Evolutionary conservation across 768 basidiomycete genomes (phyloP).

Genomic region (Pisolithus tinctorius): DNA sequence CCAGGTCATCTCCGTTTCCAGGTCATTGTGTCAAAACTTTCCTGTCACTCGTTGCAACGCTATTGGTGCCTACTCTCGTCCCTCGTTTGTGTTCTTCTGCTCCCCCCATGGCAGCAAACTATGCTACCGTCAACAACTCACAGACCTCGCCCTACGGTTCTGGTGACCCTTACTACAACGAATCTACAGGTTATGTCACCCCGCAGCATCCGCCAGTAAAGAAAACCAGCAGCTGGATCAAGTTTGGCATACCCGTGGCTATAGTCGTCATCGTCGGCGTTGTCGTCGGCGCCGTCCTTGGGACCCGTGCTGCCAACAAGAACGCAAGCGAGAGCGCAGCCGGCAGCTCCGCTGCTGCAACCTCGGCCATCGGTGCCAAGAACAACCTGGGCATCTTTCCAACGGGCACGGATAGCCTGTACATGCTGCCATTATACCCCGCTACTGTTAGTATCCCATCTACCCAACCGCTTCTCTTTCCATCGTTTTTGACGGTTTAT

Average conservation of each 20-base stretch:
- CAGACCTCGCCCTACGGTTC: conserved; percentile 44
- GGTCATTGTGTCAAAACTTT: no score
- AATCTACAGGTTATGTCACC: conserved; percentile 64
- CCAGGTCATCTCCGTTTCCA: no score
- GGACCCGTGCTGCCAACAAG: conserved; percentile 45
- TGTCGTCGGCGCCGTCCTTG: conserved; percentile 76
- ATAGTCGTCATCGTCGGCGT: conserved; percentile 59
- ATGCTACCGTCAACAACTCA: conserved; percentile 25
- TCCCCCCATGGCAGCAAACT: conserved; percentile 34
- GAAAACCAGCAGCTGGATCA: conserved; percentile 63
- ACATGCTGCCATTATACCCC: conserved; percentile 80
- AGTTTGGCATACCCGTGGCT: conserved; percentile 62
- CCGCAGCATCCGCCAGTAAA: conserved; percentile 44
- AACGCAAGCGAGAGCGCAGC: conserved; percentile 24
- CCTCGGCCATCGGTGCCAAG: conserved; percentile 54
- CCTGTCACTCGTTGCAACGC: no score
- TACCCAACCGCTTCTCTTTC: background rate
- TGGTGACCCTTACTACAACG: conserved; percentile 62
- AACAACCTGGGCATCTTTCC: conserved; percentile 61
- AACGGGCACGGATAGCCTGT: conserved; percentile 72
- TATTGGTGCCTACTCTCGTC: conserved; percentile 3
- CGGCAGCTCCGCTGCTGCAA: conserved; percentile 36
- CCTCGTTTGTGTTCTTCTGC: conserved; percentile 15
- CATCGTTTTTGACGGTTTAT: conserved; percentile 4
- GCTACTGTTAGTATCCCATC: conserved; percentile 60